Evolutionary conservation across 2,329 filamentous ascomycete species (phyloP), one percentile per base, ranked within the genome.

Genomic region (Penicillium italicum): DNA sequence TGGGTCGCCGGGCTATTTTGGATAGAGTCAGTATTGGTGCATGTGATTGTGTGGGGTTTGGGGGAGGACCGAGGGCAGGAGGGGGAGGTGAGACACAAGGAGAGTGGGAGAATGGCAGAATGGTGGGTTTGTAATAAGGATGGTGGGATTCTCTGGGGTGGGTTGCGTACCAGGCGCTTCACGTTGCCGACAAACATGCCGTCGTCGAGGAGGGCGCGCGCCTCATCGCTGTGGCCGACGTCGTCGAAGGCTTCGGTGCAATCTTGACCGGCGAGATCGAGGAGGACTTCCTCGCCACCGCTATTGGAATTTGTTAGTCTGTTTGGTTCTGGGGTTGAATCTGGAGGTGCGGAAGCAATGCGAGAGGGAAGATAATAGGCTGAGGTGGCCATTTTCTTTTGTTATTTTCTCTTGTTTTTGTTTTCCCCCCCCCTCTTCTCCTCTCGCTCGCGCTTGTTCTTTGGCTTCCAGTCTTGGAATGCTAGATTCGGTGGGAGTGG

Each of bases 221-320:
- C 94, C 82, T 99, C 94, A 77, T 99, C 94, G 70, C 90, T 95
- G 88, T 99, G 94, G 72, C 94, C 94, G 71, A 99, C 94, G 78
- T 99, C 94, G 81, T 99, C 94, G 74, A 99, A 99, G 60, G 94
- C 93, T 80, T 97, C 94, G 68, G 93, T 96, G 70, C 90, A 89
- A 77, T 99, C 94, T 80, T 96, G 92, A 66, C 94, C 94, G 71
- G 83, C 94, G 62, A 97, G 92, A 67, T 99, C 94, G 66, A 99
- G 88, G 62, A 99, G 81, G 67, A 99, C 94, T 81, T 99, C 94
- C 80, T 99, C 94, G 80, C 94, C 94, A 81, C 94, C 94, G 69
- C 94, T 97, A 72, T 53, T 40, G n/a, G 3, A 26, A 26, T 31
- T 22, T 18, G 51, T 66, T 55, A 66, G 59, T 26, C 26, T 4